Evolutionary conservation across 1,284 basidiomycete genomes (phyloP).

Genomic region (Inonotus obliquus): DNA sequence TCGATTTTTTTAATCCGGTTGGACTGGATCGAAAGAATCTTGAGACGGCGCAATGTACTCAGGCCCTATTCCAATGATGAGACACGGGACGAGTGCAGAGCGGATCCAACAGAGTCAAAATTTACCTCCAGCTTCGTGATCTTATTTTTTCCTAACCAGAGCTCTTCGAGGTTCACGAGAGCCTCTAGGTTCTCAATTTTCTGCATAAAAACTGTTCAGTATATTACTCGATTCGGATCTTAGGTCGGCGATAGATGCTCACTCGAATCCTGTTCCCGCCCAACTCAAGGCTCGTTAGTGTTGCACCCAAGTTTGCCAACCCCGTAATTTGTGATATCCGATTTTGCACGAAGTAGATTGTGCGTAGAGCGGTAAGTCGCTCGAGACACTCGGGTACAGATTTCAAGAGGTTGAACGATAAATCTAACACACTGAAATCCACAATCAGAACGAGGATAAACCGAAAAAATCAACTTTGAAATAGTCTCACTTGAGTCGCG

Average conservation of each 20-base stretch:
- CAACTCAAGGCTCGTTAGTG: conserved; percentile 82
- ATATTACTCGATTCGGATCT: not conserved
- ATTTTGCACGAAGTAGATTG: conserved; percentile 95
- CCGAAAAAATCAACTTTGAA: not conserved
- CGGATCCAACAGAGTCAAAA: not conserved
- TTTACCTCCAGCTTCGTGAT: conserved; percentile 80
- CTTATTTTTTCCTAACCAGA: conserved; percentile 99
- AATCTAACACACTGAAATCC: conserved; percentile 68
- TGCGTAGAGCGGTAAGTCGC: conserved; percentile 59
- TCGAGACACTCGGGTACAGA: conserved; percentile 61
- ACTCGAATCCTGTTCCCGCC: conserved; percentile 91
- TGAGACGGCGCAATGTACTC: conserved; percentile 61
- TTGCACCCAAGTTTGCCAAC: conserved; percentile 53
- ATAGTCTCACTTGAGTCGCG: conserved; percentile 61
- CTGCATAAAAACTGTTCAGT: conserved; percentile 35
- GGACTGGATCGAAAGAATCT: conserved; percentile 86
- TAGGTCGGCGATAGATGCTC: conserved; percentile 15
- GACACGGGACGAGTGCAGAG: not conserved
- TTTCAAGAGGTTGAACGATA: conserved; percentile 92
- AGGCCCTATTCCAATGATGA: conserved; percentile 48
- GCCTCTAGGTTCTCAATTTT: conserved; percentile 86
- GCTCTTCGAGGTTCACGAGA: conserved; percentile 79
- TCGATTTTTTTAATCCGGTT: conserved; percentile 92
- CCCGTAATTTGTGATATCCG: conserved; percentile 80
- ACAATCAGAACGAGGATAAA: not conserved